Percentiles rank a stretch among this genome's conserved stretches.
phyloP scores from a whole-genome alignment of 345 rosid species.

The Citropsis articulata region DNA sequence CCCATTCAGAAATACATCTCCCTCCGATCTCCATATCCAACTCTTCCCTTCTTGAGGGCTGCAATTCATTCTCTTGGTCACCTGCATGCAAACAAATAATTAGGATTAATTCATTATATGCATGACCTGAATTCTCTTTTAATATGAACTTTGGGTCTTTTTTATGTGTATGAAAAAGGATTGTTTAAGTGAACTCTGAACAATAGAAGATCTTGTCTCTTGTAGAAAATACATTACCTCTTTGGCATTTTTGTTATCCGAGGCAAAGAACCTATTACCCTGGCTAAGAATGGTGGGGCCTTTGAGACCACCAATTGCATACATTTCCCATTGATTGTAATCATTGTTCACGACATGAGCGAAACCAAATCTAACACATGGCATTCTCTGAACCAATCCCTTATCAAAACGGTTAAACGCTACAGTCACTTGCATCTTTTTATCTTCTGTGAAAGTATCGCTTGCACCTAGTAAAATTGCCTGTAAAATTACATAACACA shows the following conservation, averaged over 20 bases:
- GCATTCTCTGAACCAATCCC: not conserved
- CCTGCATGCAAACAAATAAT: no score
- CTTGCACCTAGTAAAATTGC: not conserved
- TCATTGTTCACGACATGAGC: conserved; percentile 63
- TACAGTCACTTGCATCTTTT: not conserved
- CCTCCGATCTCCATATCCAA: no score
- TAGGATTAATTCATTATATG: no score
- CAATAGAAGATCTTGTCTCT: no score
- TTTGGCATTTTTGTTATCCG: conserved; percentile 34
- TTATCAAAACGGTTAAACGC: not conserved
- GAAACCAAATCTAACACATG: not conserved
- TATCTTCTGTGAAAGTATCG: not conserved
- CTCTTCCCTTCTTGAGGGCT: no score
- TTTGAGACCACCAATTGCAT: conserved; percentile 40
- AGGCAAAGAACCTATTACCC: conserved; percentile 75
- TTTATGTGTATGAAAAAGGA: no score
- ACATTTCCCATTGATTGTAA: conserved; percentile 41
- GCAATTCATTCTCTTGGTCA: no score
- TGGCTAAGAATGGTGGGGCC: conserved; percentile 69
- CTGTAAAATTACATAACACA: not conserved
- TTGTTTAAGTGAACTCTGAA: no score
- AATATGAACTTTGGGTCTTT: no score
- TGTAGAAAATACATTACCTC: conserved; percentile 12
- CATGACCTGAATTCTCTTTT: no score
- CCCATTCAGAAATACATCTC: no score